Evolutionary conservation across 1,139 yeast genomes (phyloP).

Genomic region (Meyerozyma guilliermondii): DNA sequence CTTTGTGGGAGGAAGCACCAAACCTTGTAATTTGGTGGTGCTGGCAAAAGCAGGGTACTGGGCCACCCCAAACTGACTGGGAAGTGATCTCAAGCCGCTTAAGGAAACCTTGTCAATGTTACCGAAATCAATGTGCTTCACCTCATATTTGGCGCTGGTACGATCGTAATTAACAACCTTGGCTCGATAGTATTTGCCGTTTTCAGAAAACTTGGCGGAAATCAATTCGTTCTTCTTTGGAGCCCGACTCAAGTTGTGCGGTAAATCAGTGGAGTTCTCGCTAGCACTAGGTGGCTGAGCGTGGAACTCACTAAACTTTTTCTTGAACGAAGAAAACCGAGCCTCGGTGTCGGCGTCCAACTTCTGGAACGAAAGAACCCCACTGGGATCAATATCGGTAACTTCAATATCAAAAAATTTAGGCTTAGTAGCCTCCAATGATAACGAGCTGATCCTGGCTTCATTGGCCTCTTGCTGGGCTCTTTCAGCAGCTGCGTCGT

Average conservation of each 20-base stretch:
- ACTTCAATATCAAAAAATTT: constrained; percentile 61
- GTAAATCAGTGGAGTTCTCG: constrained; percentile 36
- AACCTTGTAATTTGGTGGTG: constrained; percentile 49
- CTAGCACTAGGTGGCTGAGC: constrained; percentile 26
- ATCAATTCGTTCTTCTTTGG: constrained; percentile 60
- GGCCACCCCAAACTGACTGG: constrained; percentile 42
- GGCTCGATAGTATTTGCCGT: constrained; percentile 59
- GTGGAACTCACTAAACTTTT: constrained; percentile 42
- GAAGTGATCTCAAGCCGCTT: constrained; percentile 48
- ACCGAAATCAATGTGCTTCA: constrained; percentile 66
- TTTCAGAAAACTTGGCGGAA: constrained; percentile 50
- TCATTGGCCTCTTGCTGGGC: constrained; percentile 18
- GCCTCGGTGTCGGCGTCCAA: constrained; percentile 31
- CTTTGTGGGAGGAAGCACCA: constrained; percentile 55
- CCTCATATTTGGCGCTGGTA: constrained; percentile 40
- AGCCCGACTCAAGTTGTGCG: constrained; percentile 36
- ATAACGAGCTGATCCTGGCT: constrained; percentile 16
- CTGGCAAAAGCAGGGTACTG: constrained; percentile 54
- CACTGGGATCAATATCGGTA: constrained; percentile 44
- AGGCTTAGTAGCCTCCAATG: constrained; percentile 30
- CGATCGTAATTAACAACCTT: constrained; percentile 49
- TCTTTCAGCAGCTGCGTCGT: constrained; percentile 37
- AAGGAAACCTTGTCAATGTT: constrained; percentile 46
- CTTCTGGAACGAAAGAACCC: constrained; percentile 52
- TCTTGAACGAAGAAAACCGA: constrained; percentile 39